Evolutionary conservation across 768 basidiomycete genomes (phyloP).

Genomic region (Cantharellus anzutake): DNA sequence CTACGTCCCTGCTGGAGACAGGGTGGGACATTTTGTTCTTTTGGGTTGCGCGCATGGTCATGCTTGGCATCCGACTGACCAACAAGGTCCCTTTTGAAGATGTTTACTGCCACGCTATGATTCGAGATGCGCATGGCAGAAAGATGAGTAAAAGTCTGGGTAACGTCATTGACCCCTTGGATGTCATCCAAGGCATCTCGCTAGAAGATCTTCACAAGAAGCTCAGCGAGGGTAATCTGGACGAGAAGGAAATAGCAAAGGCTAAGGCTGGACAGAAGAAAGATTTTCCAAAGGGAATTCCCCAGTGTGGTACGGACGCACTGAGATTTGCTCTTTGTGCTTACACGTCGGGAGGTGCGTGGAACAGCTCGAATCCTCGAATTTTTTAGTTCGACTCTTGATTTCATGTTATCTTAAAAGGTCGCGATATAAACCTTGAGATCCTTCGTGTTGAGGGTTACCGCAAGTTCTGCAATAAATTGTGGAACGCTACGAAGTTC

Average conservation of each 20-base stretch:
- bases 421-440: slow-evolving; percentile 93
- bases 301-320: slow-evolving; percentile 95
- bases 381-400: background rate
- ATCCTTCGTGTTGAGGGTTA: slow-evolving; percentile 93
- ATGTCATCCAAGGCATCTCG: slow-evolving; percentile 72
- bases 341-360: slow-evolving; percentile 71
- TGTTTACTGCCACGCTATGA: slow-evolving; percentile 95
- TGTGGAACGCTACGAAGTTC: slow-evolving; percentile 98
- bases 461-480: slow-evolving; percentile 99
- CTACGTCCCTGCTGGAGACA: slow-evolving; percentile 79
- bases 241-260: slow-evolving; percentile 79
- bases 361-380: background rate
- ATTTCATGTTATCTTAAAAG: slow-evolving; percentile 20
- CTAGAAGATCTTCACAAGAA: slow-evolving; percentile 73
- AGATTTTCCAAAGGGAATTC: slow-evolving; percentile 96
- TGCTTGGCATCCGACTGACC: slow-evolving; percentile 79
- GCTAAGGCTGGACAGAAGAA: slow-evolving; percentile 95
- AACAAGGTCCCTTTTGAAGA: slow-evolving; percentile 86
- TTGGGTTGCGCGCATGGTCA: slow-evolving; percentile 98
- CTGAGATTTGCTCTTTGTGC: slow-evolving; percentile 88
- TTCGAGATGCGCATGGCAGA: slow-evolving; percentile 93
- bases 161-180: slow-evolving; percentile 93
- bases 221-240: slow-evolving; percentile 77
- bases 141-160: slow-evolving; percentile 99
- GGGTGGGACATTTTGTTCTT: slow-evolving; percentile 99